Conservation (phyloP, 2,329 filamentous ascomycete genomes). For the Plectosphaerella plurivora region DNA sequence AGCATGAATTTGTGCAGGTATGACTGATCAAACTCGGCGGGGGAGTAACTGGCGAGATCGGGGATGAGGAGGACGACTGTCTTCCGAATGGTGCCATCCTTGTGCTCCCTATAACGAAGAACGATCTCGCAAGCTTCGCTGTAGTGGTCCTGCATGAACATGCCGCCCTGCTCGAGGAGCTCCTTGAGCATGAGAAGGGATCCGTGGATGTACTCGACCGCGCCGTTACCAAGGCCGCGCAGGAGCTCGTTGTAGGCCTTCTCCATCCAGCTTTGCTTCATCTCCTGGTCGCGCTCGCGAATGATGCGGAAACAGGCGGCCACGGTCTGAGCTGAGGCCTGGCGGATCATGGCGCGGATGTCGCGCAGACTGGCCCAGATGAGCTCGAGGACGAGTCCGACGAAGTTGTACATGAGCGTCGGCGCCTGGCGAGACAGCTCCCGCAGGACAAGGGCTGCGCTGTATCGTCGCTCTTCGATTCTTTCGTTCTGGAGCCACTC, state of each 20-base stretch:
- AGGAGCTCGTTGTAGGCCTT: slow-evolving; percentile 87
- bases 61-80: slow-evolving; percentile 91
- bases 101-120: slow-evolving; percentile 86
- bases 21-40: slow-evolving; percentile 78
- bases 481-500: slow-evolving; percentile 97
- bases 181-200: slow-evolving; percentile 90
- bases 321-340: slow-evolving; percentile 87
- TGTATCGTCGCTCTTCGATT: slow-evolving; percentile 88
- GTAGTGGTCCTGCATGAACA: slow-evolving; percentile 98
- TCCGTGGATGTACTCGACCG: slow-evolving; percentile 87
- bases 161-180: slow-evolving; percentile 87
- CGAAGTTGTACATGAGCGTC: slow-evolving; percentile 92
- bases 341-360: slow-evolving; percentile 83
- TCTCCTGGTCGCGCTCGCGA: slow-evolving; percentile 81
- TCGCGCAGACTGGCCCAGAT: slow-evolving; percentile 95
- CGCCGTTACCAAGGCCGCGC: slow-evolving; percentile 72
- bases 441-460: slow-evolving; percentile 83
- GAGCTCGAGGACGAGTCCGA: slow-evolving; percentile 90
- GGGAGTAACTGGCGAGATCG: slow-evolving; percentile 87
- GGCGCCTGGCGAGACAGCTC: slow-evolving; percentile 91
- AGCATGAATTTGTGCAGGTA: slow-evolving; percentile 97
- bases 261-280: slow-evolving; percentile 83
- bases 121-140: slow-evolving; percentile 90
- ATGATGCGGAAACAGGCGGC: slow-evolving; percentile 96
- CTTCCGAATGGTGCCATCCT: slow-evolving; percentile 79